Percentiles rank a stretch among this genome's conserved stretches.
phyloP scores from a whole-genome alignment of 805 yeast genomes.

The Schizosaccharomyces cryophilus region DNA sequence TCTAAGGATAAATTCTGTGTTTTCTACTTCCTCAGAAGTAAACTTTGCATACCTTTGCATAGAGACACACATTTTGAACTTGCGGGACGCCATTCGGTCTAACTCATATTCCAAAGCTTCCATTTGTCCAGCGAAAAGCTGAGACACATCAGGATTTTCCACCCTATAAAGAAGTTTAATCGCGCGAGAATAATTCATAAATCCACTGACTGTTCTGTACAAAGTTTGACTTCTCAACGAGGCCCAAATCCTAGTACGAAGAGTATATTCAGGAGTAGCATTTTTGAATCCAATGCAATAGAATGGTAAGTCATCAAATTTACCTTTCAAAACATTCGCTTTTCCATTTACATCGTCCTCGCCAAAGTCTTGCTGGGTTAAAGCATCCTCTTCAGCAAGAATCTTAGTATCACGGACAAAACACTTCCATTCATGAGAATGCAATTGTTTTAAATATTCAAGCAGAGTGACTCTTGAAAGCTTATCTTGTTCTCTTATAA shows the following conservation, averaged over 20 bases:
- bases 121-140: constrained; percentile 96
- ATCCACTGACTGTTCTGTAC: constrained; percentile 91
- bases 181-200: constrained; percentile 95
- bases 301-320: constrained; percentile 79
- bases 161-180: constrained; percentile 80
- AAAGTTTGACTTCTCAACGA: constrained; percentile 89
- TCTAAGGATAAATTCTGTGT: constrained; percentile 39
- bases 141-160: constrained; percentile 84
- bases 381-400: constrained; percentile 82
- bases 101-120: constrained; percentile 87
- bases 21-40: constrained; percentile 36
- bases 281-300: constrained; percentile 92
- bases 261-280: constrained; percentile 87
- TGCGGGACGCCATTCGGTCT: constrained; percentile 57
- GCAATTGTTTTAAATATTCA: constrained; percentile 82
- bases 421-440: constrained; percentile 94
- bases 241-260: constrained; percentile 96
- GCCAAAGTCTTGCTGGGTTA: constrained; percentile 16
- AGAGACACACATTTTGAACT: constrained; percentile 57
- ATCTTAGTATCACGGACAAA: constrained; percentile 89
- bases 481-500: constrained; percentile 91
- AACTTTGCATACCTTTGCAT: constrained; percentile 67
- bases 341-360: constrained; percentile 28
- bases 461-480: constrained; percentile 84
- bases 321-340: constrained; percentile 36